Evolutionary conservation across 345 rosid genomes (phyloP).

Genomic region (Cardiospermum halicacabum): DNA sequence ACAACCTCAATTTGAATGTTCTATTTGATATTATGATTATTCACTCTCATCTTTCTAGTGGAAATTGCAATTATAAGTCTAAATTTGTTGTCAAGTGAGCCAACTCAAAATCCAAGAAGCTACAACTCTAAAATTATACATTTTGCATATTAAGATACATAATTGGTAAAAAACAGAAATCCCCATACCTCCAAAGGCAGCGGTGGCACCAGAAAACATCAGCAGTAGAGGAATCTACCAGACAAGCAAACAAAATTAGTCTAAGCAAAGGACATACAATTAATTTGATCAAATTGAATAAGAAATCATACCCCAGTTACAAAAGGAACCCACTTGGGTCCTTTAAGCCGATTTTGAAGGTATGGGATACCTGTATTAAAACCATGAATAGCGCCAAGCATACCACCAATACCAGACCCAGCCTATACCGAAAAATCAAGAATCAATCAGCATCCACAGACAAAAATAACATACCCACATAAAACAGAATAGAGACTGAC

Average conservation of each 20-base stretch:
- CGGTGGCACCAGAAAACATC: constrained; percentile 67
- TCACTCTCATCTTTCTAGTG: neutral
- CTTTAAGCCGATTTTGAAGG: constrained; percentile 63
- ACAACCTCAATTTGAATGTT: too few species aligned
- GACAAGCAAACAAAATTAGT: neutral
- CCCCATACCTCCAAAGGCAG: constrained; percentile 83
- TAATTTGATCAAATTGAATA: neutral
- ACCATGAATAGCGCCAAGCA: constrained; percentile 87
- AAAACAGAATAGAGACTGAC: constrained; percentile 31
- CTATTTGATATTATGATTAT: neutral
- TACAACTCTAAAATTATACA: neutral
- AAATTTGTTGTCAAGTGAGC: neutral
- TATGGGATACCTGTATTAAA: constrained; percentile 81
- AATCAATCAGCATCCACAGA: neutral
- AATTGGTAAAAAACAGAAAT: neutral
- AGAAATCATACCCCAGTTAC: constrained; percentile 23
- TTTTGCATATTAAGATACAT: neutral
- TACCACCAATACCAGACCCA: constrained; percentile 65
- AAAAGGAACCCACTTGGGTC: constrained; percentile 87
- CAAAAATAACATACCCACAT: neutral
- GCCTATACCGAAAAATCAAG: neutral
- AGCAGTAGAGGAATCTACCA: constrained; percentile 55
- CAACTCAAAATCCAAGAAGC: neutral
- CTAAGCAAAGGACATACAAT: neutral
- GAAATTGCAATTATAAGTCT: neutral